Evolutionary conservation across 768 basidiomycete genomes (phyloP).

Genomic region (Lactarius quietus): DNA sequence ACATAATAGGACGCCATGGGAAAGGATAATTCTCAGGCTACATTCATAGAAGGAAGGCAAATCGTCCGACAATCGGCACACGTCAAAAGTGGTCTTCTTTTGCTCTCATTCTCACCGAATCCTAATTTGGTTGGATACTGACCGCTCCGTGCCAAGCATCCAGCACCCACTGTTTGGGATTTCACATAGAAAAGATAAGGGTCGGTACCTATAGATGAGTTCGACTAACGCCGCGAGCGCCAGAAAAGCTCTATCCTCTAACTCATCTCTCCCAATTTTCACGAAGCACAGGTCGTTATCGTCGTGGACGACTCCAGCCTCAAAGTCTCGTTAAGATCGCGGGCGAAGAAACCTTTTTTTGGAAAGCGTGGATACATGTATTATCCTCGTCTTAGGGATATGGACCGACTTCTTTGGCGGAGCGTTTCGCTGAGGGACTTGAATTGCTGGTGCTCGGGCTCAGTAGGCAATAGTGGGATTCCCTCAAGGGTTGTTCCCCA

Average conservation of each 20-base stretch:
- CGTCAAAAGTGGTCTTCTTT: neutral
- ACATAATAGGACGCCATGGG: neutral
- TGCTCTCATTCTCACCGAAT: neutral
- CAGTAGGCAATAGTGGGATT: neutral
- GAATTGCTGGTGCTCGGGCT: neutral
- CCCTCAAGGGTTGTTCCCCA: neutral
- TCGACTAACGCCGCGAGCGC: neutral
- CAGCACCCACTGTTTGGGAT: neutral
- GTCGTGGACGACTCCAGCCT: neutral
- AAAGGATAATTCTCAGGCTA: neutral
- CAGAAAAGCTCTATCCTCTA: neutral
- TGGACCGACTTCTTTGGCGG: neutral
- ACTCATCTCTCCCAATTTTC: neutral
- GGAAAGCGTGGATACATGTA: neutral
- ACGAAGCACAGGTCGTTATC: neutral
- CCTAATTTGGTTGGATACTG: neutral
- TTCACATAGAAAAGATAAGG: neutral
- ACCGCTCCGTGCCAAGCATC: neutral
- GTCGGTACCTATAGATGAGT: neutral
- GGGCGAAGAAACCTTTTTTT: neutral
- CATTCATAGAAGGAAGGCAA: neutral
- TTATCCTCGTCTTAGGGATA: neutral
- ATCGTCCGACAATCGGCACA: neutral
- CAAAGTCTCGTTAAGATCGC: neutral
- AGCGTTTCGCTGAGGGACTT: neutral